Percentiles rank a stretch among this genome's conserved stretches.
phyloP scores from a whole-genome alignment of 1,284 basidiomycete species.

The Ceratobasidium sp. region DNA sequence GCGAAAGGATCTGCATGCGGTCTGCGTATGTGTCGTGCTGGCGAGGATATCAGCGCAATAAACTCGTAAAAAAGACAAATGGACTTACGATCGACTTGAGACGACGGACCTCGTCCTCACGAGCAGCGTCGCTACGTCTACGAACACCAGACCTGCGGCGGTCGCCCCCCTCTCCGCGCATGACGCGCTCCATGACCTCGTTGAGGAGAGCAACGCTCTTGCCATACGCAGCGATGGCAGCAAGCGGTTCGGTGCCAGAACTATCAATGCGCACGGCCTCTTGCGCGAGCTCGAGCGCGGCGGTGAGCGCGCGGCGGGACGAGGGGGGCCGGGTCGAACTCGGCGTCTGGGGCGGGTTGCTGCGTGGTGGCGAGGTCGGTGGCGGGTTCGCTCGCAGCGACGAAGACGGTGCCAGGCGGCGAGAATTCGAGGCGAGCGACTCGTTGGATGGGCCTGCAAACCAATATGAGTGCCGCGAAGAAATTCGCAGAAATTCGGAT shows the following conservation, averaged over 20 bases:
- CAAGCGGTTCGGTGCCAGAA: slow-evolving; percentile 81
- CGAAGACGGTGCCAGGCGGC: too few species aligned
- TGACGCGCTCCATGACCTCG: slow-evolving; percentile 86
- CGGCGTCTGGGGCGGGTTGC: slow-evolving; percentile 31
- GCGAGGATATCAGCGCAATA: slow-evolving; percentile 31
- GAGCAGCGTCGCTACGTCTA: slow-evolving; percentile 77
- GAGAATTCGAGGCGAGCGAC: slow-evolving; percentile 27
- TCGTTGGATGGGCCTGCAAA: slow-evolving; percentile 32
- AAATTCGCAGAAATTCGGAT: too few species aligned
- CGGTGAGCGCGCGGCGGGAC: slow-evolving; percentile 78
- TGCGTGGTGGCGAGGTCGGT: slow-evolving; percentile 23
- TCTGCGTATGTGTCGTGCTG: slow-evolving; percentile 90
- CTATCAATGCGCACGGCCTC: slow-evolving; percentile 84
- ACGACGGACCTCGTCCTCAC: slow-evolving; percentile 83
- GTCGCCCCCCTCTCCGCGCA: slow-evolving; percentile 79
- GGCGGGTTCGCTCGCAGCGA: too few species aligned
- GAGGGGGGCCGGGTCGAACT: slow-evolving; percentile 62
- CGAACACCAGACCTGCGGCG: slow-evolving; percentile 68
- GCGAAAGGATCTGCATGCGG: slow-evolving; percentile 85
- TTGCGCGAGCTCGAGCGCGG: slow-evolving; percentile 80
- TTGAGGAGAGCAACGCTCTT: slow-evolving; percentile 82
- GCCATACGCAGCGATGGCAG: slow-evolving; percentile 81
- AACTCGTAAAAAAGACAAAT: slow-evolving; percentile 42
- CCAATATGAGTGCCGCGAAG: background rate
- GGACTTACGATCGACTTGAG: slow-evolving; percentile 81